A percentile compares a stretch with the other conserved stretches of the same genome.
Conservation (phyloP, 306 rosid species). For the Corylus avellana region DNA sequence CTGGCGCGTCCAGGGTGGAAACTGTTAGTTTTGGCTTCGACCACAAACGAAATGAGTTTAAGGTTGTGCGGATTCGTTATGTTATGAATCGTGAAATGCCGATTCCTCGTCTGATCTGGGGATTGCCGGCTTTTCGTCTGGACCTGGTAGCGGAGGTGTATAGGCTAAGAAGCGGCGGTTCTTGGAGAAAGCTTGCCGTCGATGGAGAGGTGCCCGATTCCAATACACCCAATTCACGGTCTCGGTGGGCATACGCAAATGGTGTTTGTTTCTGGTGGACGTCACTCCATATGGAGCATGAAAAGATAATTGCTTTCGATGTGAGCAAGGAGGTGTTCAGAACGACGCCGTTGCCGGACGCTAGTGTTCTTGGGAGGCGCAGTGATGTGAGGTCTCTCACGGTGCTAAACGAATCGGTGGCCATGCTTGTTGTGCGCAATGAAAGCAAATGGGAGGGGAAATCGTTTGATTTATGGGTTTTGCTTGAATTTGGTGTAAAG, state of each 20-base stretch:
- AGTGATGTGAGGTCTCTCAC: no score
- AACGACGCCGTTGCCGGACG: neutral
- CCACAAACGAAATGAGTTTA: neutral
- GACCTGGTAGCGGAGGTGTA: neutral
- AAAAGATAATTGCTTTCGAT: neutral
- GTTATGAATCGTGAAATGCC: neutral
- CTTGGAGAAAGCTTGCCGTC: constrained; percentile 1
- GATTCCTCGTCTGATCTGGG: neutral
- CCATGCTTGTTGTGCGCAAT: no score
- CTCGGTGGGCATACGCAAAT: neutral
- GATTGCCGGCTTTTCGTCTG: neutral
- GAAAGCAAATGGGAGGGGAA: no score
- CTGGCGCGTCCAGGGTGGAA: neutral
- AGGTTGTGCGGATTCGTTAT: neutral
- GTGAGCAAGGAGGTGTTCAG: neutral
- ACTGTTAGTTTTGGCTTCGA: neutral
- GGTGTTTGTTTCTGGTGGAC: neutral
- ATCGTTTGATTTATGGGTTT: no score
- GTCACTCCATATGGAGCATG: neutral
- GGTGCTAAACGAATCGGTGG: no score
- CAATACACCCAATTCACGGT: neutral
- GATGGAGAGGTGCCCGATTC: neutral
- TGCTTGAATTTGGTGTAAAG: no score
- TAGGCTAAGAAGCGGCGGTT: neutral
- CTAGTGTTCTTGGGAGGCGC: no score